A percentile compares a stretch with the other conserved stretches of the same genome.
These are phyloP conservation scores for Colletotrichum echinochloae DNA, from an alignment of 2,329 filamentous ascomycete genomes.

Conservation along the genomic window DNA sequence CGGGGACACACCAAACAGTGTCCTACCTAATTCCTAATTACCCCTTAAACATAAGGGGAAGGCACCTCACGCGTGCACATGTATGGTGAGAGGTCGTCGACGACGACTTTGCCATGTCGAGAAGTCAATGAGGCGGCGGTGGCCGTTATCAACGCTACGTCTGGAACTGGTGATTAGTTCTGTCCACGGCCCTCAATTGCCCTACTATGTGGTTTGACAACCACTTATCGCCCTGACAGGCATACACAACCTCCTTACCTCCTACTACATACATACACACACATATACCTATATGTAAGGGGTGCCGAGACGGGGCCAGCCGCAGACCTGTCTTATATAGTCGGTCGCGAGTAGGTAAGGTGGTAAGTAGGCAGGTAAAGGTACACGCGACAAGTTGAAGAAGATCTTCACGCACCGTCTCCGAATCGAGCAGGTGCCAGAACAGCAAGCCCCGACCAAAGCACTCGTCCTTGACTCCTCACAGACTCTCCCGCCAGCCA, in stretches of 20 bases:
- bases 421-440: slow-evolving; percentile 19
- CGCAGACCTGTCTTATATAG: not conserved
- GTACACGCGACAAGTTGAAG: not conserved
- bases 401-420: not conserved
- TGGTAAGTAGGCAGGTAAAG: too few species aligned
- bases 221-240: not conserved
- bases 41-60: not conserved
- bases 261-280: not conserved
- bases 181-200: not conserved
- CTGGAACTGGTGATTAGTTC: not conserved
- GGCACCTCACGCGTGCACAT: slow-evolving; percentile 5
- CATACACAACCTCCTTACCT: not conserved
- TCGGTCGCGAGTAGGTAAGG: too few species aligned
- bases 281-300: not conserved
- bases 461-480: too few species aligned
- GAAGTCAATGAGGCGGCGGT: not conserved
- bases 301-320: not conserved
- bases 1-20: too few species aligned
- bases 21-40: too few species aligned
- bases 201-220: not conserved
- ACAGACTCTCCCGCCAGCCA: slow-evolving; percentile 31
- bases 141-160: not conserved
- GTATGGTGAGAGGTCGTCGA: too few species aligned
- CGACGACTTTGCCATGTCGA: not conserved
- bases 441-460: not conserved